A percentile compares a stretch with the other conserved stretches of the same genome.
phyloP scores from a whole-genome alignment of 2,329 filamentous ascomycete species.

The Neospermospora avenae region DNA sequence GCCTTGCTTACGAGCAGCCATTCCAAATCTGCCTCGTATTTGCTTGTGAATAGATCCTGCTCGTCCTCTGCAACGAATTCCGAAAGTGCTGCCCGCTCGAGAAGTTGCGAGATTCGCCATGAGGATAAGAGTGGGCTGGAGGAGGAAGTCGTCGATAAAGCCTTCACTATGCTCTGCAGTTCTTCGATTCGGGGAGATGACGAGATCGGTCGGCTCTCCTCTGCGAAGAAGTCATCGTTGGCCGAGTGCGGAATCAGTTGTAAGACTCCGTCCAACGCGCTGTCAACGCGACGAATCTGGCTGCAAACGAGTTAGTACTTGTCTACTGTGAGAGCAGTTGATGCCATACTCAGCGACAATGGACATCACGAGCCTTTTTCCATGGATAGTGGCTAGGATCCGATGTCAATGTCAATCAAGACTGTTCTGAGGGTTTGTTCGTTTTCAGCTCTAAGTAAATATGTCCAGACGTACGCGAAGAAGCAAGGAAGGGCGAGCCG shows the following conservation, averaged over 20 bases:
- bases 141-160: conserved; percentile 66
- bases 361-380: conserved; percentile 37
- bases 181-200: conserved; percentile 53
- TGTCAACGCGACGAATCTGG: conserved; percentile 61
- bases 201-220: conserved; percentile 34
- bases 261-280: conserved; percentile 59
- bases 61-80: conserved; percentile 34
- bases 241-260: conserved; percentile 46
- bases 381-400: neutral
- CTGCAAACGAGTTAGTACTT: conserved; percentile 19
- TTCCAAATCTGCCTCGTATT: conserved; percentile 75
- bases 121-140: conserved; percentile 60
- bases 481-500: conserved; percentile 1
- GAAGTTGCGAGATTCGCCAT: conserved; percentile 56
- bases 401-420: neutral
- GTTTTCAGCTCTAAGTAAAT: neutral
- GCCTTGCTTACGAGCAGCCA: conserved; percentile 92
- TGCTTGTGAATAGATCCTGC: conserved; percentile 36
- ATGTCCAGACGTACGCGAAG: neutral
- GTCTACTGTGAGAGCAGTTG: neutral
- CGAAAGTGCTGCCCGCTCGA: conserved; percentile 60
- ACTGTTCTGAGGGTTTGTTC: neutral
- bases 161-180: conserved; percentile 65
- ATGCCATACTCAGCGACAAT: conserved; percentile 44
- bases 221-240: conserved; percentile 37